These are phyloP conservation scores for Ceratobasidium sp. DNA, from an alignment of 1,284 basidiomycete genomes.

Conservation along the genomic window DNA sequence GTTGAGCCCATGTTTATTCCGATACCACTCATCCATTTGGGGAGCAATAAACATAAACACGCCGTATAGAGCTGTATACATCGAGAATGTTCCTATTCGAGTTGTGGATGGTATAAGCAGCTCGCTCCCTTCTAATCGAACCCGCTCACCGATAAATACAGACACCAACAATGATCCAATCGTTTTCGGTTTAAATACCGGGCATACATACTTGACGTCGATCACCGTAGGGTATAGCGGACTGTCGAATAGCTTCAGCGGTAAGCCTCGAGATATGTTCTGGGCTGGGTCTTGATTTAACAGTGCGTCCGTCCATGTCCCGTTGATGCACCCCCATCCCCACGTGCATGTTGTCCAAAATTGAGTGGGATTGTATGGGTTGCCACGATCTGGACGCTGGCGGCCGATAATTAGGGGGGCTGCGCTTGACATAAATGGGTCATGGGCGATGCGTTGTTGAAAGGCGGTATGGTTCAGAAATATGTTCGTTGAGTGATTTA, in stretches of 20 bases:
- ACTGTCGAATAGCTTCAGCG: background rate
- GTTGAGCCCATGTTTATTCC: constrained; percentile 12
- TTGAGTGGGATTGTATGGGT: background rate
- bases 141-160: constrained; percentile 37
- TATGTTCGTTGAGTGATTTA: constrained; percentile 27
- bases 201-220: constrained; percentile 43
- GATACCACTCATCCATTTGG: constrained; percentile 27
- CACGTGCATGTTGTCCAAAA: constrained; percentile 41
- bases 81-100: constrained; percentile 37
- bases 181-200: constrained; percentile 21
- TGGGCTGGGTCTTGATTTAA: background rate
- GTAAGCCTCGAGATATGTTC: constrained; percentile 33
- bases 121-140: background rate
- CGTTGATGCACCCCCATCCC: constrained; percentile 41
- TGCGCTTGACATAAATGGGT: constrained; percentile 28
- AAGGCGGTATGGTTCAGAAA: constrained; percentile 21
- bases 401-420: background rate
- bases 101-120: background rate
- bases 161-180: constrained; percentile 31
- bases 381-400: background rate
- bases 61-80: constrained; percentile 36
- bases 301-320: constrained; percentile 40
- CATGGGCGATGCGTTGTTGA: constrained; percentile 3
- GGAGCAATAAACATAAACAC: constrained; percentile 31
- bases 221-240: constrained; percentile 25